Evolutionary conservation across 805 yeast genomes (phyloP).

Genomic region (Lachancea meyersii): DNA sequence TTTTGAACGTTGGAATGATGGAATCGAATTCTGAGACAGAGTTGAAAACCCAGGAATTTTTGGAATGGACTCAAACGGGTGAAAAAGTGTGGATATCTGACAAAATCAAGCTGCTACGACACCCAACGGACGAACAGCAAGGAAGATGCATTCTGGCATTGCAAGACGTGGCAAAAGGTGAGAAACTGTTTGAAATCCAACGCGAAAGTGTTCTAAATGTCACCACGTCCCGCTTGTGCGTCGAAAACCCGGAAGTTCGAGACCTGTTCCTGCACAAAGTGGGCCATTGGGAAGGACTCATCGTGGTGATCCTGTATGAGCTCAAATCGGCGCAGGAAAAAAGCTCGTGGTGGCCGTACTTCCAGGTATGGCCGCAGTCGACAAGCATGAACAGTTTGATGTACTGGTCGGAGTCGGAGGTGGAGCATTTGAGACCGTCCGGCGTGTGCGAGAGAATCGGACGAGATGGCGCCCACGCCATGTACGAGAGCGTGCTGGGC

Average conservation of each 20-base stretch:
- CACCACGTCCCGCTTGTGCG: slow-evolving; percentile 46
- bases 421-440: slow-evolving; percentile 58
- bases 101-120: slow-evolving; percentile 49
- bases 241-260: slow-evolving; percentile 28
- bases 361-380: slow-evolving; percentile 57
- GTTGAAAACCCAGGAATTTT: slow-evolving; percentile 35
- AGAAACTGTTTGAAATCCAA: slow-evolving; percentile 65
- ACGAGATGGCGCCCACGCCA: slow-evolving; percentile 52
- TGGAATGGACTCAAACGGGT: slow-evolving; percentile 39
- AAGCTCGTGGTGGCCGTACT: slow-evolving; percentile 65
- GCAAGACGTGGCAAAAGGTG: slow-evolving; percentile 54
- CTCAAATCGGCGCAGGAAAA: slow-evolving; percentile 37
- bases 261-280: slow-evolving; percentile 34
- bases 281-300: slow-evolving; percentile 74
- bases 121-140: slow-evolving; percentile 50
- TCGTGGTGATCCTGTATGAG: slow-evolving; percentile 62
- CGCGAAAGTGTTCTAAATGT: slow-evolving; percentile 50
- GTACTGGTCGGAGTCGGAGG: slow-evolving; percentile 70
- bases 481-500: slow-evolving; percentile 41
- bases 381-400: slow-evolving; percentile 56
- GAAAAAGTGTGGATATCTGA: slow-evolving; percentile 44
- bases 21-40: not conserved
- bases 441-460: slow-evolving; percentile 67
- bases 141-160: slow-evolving; percentile 76
- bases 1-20: not conserved